Evolutionary conservation across 345 rosid species (phyloP).

Genomic region (Kernera saxatilis): DNA sequence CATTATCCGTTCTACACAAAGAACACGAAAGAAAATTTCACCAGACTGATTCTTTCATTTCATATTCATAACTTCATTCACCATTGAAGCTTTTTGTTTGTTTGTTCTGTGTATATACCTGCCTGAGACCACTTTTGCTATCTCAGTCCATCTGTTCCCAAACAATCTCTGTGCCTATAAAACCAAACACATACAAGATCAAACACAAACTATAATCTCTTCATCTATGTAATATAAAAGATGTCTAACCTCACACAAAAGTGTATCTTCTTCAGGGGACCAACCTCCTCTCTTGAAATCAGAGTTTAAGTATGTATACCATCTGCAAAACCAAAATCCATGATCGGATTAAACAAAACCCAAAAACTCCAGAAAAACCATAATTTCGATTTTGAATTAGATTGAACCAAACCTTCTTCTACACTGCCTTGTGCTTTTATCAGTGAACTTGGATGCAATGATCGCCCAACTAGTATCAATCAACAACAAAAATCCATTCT

Average conservation of each 20-base stretch:
- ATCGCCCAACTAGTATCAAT: slow-evolving; percentile 69
- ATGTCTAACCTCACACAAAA: slow-evolving; percentile 74
- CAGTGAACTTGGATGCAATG: slow-evolving; percentile 87
- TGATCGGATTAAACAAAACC: slow-evolving; percentile 22
- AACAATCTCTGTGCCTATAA: slow-evolving; percentile 82
- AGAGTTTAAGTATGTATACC: slow-evolving; percentile 93
- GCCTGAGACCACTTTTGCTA: slow-evolving; percentile 98
- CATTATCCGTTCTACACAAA: slow-evolving; percentile 84
- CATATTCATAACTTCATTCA: neutral
- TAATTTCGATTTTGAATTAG: neutral
- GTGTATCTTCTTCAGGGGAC: slow-evolving; percentile 96
- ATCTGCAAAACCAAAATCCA: slow-evolving; percentile 41
- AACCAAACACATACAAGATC: slow-evolving; percentile 25
- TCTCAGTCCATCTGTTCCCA: slow-evolving; percentile 99
- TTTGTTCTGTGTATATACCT: slow-evolving; percentile 46
- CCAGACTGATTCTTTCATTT: neutral
- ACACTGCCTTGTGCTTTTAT: slow-evolving; percentile 96
- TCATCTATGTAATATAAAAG: neutral
- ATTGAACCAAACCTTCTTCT: slow-evolving; percentile 65
- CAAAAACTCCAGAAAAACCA: neutral
- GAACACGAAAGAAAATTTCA: neutral
- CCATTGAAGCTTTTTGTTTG: neutral
- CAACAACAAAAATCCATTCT: slow-evolving; percentile 2
- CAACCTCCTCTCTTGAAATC: slow-evolving; percentile 99
- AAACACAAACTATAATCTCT: neutral